A percentile compares a stretch with the other conserved stretches of the same genome.
phyloP scores from a whole-genome alignment of 2,329 filamentous ascomycete species.

The Talaromyces amestolkiae region DNA sequence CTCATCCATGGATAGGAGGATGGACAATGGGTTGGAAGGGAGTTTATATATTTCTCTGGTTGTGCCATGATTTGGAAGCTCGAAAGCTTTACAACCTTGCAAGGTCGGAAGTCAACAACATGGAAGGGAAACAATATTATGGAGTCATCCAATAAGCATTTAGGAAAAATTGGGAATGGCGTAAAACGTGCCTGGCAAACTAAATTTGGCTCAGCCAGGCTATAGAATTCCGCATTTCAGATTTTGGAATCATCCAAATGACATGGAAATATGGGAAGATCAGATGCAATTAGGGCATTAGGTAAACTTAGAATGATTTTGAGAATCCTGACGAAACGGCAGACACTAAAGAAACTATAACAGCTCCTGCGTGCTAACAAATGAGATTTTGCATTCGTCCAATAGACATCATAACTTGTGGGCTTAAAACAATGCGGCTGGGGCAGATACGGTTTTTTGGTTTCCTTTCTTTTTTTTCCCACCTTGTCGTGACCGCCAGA shows the following conservation, averaged over 20 bases:
- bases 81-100: not conserved
- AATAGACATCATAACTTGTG: not conserved
- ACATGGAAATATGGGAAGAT: not conserved
- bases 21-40: not conserved
- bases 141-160: not conserved
- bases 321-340: no score
- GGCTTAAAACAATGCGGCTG: not conserved
- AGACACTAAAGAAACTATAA: no score
- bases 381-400: not conserved
- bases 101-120: not conserved
- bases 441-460: not conserved
- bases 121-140: not conserved
- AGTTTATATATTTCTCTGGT: not conserved
- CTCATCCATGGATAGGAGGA: not conserved
- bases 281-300: no score
- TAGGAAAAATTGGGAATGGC: not conserved
- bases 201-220: not conserved
- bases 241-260: not conserved
- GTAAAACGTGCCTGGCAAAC: not conserved
- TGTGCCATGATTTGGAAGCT: not conserved
- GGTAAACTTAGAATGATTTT: not conserved
- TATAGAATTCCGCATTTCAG: not conserved
- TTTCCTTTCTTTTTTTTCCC: not conserved
- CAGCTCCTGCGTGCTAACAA: no score
- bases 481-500: not conserved